A percentile compares a stretch with the other conserved stretches of the same genome.
Evolutionary conservation across 2,329 filamentous ascomycete genomes (phyloP).

Genomic region (Knufia petricola): DNA sequence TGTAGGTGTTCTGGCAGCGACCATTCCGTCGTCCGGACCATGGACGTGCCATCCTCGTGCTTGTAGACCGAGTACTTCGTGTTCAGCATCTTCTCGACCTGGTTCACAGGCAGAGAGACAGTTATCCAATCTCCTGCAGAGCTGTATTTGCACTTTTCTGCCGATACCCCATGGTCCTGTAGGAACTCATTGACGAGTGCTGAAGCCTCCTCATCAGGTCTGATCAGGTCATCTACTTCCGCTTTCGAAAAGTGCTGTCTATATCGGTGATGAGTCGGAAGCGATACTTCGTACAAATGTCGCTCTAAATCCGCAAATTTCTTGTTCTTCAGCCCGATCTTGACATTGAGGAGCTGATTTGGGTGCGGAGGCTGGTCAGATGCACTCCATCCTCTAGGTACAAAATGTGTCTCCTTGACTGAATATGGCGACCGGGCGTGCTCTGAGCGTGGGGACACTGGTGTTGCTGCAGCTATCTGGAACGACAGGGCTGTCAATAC

Average conservation of each 20-base stretch:
- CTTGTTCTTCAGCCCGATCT: conserved; percentile 51
- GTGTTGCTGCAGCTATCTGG: conserved; percentile 1
- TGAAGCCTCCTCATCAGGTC: conserved; percentile 43
- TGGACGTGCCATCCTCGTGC: conserved; percentile 43
- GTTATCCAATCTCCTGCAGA: conserved; percentile 50
- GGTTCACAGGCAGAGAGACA: conserved; percentile 42
- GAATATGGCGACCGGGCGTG: conserved; percentile 34
- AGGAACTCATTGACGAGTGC: conserved; percentile 49
- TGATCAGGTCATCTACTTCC: conserved; percentile 46
- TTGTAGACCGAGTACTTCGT: conserved; percentile 45
- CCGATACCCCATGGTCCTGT: conserved; percentile 41
- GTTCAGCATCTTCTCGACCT: conserved; percentile 45
- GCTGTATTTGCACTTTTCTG: conserved; percentile 35
- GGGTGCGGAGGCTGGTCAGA: conserved; percentile 40
- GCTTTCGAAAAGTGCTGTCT: conserved; percentile 44
- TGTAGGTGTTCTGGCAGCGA: conserved; percentile 50
- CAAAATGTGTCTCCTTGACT: conserved; percentile 48
- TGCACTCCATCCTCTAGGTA: conserved; percentile 43
- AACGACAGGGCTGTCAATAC: conserved; percentile 5
- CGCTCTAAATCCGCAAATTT: conserved; percentile 47
- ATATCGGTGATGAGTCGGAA: conserved; percentile 45
- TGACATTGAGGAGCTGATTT: conserved; percentile 42
- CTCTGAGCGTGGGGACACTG: neutral
- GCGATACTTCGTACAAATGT: conserved; percentile 47
- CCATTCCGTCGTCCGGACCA: conserved; percentile 48